Evolutionary conservation across 1,284 basidiomycete genomes (phyloP).

Genomic region (Flammula alnicola): DNA sequence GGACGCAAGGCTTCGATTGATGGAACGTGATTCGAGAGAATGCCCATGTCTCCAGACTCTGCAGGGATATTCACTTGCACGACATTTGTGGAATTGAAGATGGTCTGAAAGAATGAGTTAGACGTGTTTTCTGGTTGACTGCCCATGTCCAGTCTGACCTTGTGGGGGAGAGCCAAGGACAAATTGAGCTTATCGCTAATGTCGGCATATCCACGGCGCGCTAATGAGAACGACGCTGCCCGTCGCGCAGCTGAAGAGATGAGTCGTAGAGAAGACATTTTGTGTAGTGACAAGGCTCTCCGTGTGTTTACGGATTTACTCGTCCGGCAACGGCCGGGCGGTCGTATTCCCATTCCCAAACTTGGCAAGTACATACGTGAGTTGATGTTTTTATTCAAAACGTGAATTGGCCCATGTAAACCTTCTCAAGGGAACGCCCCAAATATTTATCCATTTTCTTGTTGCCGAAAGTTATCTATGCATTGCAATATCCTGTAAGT

Average conservation of each 20-base stretch:
- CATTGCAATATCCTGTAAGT: no score
- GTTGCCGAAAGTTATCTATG: no score
- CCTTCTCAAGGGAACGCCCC: no score
- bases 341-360: constrained; percentile 6
- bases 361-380: background rate
- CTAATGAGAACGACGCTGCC: constrained; percentile 53
- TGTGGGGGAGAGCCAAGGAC: constrained; percentile 90
- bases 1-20: constrained; percentile 92
- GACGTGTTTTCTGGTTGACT: background rate
- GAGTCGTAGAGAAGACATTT: constrained; percentile 79
- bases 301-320: constrained; percentile 45
- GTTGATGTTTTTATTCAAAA: background rate
- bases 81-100: constrained; percentile 88
- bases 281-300: constrained; percentile 33
- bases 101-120: constrained; percentile 57
- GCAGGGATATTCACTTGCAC: constrained; percentile 94
- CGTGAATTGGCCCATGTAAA: no score
- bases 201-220: constrained; percentile 87
- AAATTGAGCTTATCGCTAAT: constrained; percentile 86
- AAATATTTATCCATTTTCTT: no score
- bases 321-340: constrained; percentile 20
- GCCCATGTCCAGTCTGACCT: constrained; percentile 57
- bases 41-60: constrained; percentile 97
- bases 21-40: constrained; percentile 95
- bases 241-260: constrained; percentile 66